Evolutionary conservation across 768 basidiomycete species (phyloP), one percentile per base, ranked within the genome.

Genomic region (Tricholoma sp.): DNA sequence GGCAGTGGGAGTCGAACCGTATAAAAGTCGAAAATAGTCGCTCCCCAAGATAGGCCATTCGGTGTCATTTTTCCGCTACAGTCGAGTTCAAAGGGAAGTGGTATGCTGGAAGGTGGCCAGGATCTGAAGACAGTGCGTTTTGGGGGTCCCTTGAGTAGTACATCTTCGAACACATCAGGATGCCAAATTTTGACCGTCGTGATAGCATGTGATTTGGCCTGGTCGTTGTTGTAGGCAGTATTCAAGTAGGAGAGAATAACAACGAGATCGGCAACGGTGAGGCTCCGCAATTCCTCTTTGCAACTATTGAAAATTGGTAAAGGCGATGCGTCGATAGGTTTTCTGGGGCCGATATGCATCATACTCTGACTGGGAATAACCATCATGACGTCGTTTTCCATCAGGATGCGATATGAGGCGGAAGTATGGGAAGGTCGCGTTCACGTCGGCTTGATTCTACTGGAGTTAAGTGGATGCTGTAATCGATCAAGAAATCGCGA

Each of bases 41-140:
- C 71, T 68, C 2, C 64, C 67, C 5, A 69, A 67, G 5, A 76
- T 16, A 16, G 71, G 19, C 50, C 50, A 51, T 51, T 51, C 27
- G 50, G 27, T 29, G 31, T 29, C 21, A 18, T 8, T 37, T 52
- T 52, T 32, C 50, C 50, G 18, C 16, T 5, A 41, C 18, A 41
- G n/a, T 5, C 5, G n/a, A 5, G 5, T n/a, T 41, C 39, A 18
- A 5, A 2, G 39, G 39, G 16, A 7, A 18, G 0, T 41, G 16
- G n/a, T 37, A 1, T 12, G 1, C 16, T 6, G 16, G 39, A 18
- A 41, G n/a, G 39, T 2, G 39, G 39, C 39, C 39, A 41, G 16
- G 3, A 41, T 18, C 39, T 41, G 39, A 41, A 41, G 1, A 41
- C n/a, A 8, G 39, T 41, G 39, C 16, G 18, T 9, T 41, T 41